Evolutionary conservation across 164 flowering plant genomes (phyloP).

Genomic region (Berberis thunbergii): DNA sequence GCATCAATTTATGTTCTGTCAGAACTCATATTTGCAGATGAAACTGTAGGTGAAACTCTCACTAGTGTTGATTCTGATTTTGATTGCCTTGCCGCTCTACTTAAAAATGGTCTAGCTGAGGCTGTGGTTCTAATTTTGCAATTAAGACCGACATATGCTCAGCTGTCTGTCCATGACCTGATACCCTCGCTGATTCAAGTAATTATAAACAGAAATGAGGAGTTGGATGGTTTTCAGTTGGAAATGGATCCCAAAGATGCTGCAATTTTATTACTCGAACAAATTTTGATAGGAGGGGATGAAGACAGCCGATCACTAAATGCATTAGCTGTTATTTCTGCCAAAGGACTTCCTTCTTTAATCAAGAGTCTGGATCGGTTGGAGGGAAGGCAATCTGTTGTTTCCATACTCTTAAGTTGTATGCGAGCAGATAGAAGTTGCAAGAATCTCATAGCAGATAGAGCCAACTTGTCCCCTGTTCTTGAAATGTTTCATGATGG

Average conservation of each 20-base stretch:
- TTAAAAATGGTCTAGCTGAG: conserved; percentile 71
- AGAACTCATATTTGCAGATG: conserved; percentile 48
- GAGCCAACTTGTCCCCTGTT: conserved; percentile 45
- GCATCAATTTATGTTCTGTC: conserved; percentile 53
- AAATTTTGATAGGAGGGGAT: conserved; percentile 56
- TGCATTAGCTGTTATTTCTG: conserved; percentile 37
- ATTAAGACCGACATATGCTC: conserved; percentile 44
- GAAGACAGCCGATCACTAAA: conserved; percentile 36
- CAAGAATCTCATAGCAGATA: conserved; percentile 43
- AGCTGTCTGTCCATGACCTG: conserved; percentile 42
- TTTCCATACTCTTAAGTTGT: conserved; percentile 49
- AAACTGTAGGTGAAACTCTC: conserved; percentile 44
- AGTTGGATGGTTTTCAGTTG: conserved; percentile 29
- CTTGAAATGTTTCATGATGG: conserved; percentile 66
- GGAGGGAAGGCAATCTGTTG: conserved; percentile 38
- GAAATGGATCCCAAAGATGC: conserved; percentile 60
- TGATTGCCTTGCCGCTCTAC: conserved; percentile 49
- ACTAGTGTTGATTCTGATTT: conserved; percentile 58
- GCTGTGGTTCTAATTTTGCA: conserved; percentile 55
- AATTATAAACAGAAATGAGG: conserved; percentile 31
- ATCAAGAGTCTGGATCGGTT: conserved; percentile 36
- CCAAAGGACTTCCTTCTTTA: conserved; percentile 48
- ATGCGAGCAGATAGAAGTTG: conserved; percentile 50
- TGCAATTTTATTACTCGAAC: conserved; percentile 53
- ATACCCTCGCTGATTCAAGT: conserved; percentile 48